These are phyloP conservation scores for Pisolithus tinctorius DNA, from an alignment of 768 basidiomycete species.

Conservation along the genomic window DNA sequence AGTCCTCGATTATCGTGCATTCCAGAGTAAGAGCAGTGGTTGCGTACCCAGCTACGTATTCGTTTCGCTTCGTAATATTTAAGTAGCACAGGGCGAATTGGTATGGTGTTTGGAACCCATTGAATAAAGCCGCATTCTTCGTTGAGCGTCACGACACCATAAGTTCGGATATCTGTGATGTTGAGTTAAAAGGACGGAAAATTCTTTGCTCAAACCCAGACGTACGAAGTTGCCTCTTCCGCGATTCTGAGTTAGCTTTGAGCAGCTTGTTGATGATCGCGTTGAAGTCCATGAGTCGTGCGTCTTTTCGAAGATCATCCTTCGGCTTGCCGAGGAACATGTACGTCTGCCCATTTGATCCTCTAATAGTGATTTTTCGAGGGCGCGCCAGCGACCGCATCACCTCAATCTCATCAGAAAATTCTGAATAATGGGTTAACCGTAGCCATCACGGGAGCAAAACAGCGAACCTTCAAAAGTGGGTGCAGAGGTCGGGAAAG, in stretches of 20 bases:
- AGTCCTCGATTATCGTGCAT: not conserved
- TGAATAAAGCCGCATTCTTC: slow-evolving; percentile 97
- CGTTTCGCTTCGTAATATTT: slow-evolving; percentile 56
- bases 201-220: slow-evolving; percentile 4
- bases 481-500: slow-evolving; percentile 73
- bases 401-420: slow-evolving; percentile 77
- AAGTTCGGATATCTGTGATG: slow-evolving; percentile 78
- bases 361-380: slow-evolving; percentile 80
- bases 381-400: slow-evolving; percentile 92
- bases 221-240: slow-evolving; percentile 84
- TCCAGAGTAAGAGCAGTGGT: not conserved
- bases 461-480: slow-evolving; percentile 67
- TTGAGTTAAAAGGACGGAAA: not conserved
- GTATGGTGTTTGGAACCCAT: slow-evolving; percentile 94
- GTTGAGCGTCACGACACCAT: slow-evolving; percentile 96
- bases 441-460: not conserved
- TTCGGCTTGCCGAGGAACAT: slow-evolving; percentile 95
- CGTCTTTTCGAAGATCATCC: slow-evolving; percentile 96
- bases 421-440: slow-evolving; percentile 38
- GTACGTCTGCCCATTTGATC: slow-evolving; percentile 78
- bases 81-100: slow-evolving; percentile 68
- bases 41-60: slow-evolving; percentile 43
- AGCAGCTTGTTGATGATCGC: slow-evolving; percentile 95
- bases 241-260: slow-evolving; percentile 89
- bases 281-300: slow-evolving; percentile 96